Percentiles rank a stretch among this genome's conserved stretches.
Evolutionary conservation across 2,329 filamentous ascomycete genomes (phyloP).

Genomic region (Epichloe amarillans): DNA sequence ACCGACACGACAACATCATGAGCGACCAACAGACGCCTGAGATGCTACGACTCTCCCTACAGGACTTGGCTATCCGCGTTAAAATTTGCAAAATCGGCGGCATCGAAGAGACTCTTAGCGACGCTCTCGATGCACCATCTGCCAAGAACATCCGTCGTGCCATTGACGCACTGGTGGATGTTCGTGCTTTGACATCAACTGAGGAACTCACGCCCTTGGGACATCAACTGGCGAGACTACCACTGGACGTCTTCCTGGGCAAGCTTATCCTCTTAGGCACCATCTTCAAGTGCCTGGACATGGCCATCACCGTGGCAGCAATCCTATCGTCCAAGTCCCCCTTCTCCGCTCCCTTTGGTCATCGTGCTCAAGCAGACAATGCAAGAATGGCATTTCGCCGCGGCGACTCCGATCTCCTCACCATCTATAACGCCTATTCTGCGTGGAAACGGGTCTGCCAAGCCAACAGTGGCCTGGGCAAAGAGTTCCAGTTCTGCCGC

Average conservation of each 20-base stretch:
- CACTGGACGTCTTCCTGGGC: slow-evolving; percentile 85
- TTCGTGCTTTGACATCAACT: slow-evolving; percentile 66
- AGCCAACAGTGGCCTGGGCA: slow-evolving; percentile 44
- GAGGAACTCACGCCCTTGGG: slow-evolving; percentile 85
- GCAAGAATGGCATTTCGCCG: slow-evolving; percentile 67
- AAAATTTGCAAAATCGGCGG: slow-evolving; percentile 95
- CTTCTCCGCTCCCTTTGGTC: slow-evolving; percentile 74
- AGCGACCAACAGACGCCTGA: slow-evolving; percentile 91
- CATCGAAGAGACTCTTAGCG: slow-evolving; percentile 77
- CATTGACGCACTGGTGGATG: slow-evolving; percentile 85
- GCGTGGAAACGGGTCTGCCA: slow-evolving; percentile 77
- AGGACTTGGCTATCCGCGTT: slow-evolving; percentile 88
- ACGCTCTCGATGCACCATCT: slow-evolving; percentile 81
- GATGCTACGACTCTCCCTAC: slow-evolving; percentile 84
- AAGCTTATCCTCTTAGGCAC: slow-evolving; percentile 81
- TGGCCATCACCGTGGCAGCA: slow-evolving; percentile 80
- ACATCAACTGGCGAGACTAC: slow-evolving; percentile 72
- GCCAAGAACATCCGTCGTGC: slow-evolving; percentile 86
- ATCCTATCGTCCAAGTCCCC: slow-evolving; percentile 92
- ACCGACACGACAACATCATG: slow-evolving; percentile 74
- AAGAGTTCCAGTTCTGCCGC: slow-evolving; percentile 81
- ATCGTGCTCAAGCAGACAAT: slow-evolving; percentile 68
- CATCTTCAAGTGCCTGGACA: slow-evolving; percentile 84
- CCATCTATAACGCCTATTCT: slow-evolving; percentile 84
- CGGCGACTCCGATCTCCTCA: slow-evolving; percentile 83